Evolutionary conservation across 768 basidiomycete species (phyloP).

Genomic region (Mycena leptocephala): DNA sequence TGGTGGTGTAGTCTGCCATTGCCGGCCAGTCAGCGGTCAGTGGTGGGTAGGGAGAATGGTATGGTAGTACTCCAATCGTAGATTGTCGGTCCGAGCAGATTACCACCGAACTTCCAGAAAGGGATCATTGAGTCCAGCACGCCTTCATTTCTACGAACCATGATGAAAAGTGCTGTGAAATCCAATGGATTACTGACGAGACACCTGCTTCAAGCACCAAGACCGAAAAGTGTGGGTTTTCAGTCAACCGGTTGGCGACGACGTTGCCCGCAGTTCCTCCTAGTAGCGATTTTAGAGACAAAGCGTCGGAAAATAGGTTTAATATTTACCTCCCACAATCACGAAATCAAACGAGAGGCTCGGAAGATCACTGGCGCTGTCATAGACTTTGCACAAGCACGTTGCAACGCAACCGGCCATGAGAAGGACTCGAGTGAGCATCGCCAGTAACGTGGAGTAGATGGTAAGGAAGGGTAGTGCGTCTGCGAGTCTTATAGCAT

Average conservation of each 20-base stretch:
- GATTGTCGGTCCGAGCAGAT: not conserved
- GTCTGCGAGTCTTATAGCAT: not conserved
- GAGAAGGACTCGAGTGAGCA: no score
- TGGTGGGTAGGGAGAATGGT: not conserved
- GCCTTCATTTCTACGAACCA: constrained; percentile 8
- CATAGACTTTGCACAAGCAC: not conserved
- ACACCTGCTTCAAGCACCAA: constrained; percentile 15
- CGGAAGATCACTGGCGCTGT: not conserved
- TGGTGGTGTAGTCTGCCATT: constrained; percentile 3
- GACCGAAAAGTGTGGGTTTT: not conserved
- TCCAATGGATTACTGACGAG: not conserved
- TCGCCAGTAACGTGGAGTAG: not conserved
- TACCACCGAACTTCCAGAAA: not conserved
- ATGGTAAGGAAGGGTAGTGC: not conserved
- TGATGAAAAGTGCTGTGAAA: not conserved
- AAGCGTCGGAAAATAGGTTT: not conserved
- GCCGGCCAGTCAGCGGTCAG: not conserved
- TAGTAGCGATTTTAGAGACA: not conserved
- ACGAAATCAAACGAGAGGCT: not conserved
- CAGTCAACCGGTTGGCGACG: constrained; percentile 9
- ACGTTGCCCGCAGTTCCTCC: constrained; percentile 12
- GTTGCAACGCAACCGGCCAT: no score
- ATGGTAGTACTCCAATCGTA: constrained; percentile 7
- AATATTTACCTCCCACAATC: not conserved
- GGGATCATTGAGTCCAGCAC: constrained; percentile 13